Conservation (phyloP, 2,329 filamentous ascomycete species). For the Colletotrichum sp. region DNA sequence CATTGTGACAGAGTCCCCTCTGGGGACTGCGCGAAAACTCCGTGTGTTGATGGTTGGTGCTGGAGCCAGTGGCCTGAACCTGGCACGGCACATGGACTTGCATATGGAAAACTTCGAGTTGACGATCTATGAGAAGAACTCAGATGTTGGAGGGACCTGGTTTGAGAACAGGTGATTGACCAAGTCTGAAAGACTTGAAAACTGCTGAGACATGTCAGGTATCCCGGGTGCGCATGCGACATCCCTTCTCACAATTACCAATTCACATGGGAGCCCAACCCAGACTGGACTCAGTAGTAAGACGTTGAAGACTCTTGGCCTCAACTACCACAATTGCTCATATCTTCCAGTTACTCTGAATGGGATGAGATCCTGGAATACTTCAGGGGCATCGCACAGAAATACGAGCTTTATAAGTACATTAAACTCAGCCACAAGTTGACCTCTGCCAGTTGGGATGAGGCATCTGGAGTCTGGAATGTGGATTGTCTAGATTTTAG, state of each 20-base stretch:
- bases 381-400: neutral
- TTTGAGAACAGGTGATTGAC: slow-evolving; percentile 22
- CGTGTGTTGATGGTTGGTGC: neutral
- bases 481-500: neutral
- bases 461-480: neutral
- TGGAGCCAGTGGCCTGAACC: neutral
- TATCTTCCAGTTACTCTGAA: neutral
- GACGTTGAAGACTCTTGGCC: neutral
- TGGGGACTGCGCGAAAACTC: neutral
- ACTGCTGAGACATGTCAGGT: neutral
- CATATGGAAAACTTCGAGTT: slow-evolving; percentile 35
- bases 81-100: neutral
- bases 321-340: neutral
- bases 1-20: neutral
- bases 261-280: slow-evolving; percentile 60
- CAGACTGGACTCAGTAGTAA: slow-evolving; percentile 42
- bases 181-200: neutral
- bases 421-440: neutral
- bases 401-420: neutral
- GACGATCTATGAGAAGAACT: slow-evolving; percentile 30
- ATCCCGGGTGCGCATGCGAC: slow-evolving; percentile 26
- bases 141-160: slow-evolving; percentile 26
- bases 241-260: slow-evolving; percentile 25
- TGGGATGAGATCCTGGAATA: neutral
- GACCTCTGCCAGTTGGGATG: neutral